Evolutionary conservation across 2,329 filamentous ascomycete genomes (phyloP).

Genomic region (Colletotrichum sp.): DNA sequence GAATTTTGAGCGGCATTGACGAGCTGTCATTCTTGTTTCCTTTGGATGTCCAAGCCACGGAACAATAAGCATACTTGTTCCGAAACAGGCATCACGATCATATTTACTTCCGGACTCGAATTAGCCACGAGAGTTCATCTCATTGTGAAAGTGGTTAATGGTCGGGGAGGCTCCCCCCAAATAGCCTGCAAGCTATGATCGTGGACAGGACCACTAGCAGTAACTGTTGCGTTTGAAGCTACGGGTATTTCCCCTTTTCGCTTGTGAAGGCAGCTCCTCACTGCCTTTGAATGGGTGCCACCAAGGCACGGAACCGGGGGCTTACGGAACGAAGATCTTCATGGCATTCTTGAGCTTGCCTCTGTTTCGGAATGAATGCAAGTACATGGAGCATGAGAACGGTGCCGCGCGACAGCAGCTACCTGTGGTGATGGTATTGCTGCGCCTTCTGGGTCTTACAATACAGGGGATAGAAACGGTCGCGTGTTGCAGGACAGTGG

Average conservation of each 20-base stretch:
- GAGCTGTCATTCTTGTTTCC: background rate
- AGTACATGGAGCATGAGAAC: background rate
- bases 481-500: background rate
- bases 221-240: background rate
- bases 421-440: background rate
- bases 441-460: background rate
- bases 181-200: background rate
- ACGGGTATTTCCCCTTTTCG: background rate
- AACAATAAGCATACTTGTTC: background rate
- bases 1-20: background rate
- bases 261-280: background rate
- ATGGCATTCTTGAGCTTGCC: background rate
- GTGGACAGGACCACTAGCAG: background rate
- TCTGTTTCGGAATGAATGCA: background rate
- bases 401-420: background rate
- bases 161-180: background rate
- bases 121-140: background rate
- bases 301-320: rapidly evolving
- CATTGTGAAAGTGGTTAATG: background rate
- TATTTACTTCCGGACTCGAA: background rate
- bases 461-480: background rate
- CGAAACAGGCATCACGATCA: background rate
- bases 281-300: background rate
- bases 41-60: background rate
- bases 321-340: background rate